Conservation (phyloP, 2,329 filamentous ascomycete genomes). For the Tolypocladium tropicale region DNA sequence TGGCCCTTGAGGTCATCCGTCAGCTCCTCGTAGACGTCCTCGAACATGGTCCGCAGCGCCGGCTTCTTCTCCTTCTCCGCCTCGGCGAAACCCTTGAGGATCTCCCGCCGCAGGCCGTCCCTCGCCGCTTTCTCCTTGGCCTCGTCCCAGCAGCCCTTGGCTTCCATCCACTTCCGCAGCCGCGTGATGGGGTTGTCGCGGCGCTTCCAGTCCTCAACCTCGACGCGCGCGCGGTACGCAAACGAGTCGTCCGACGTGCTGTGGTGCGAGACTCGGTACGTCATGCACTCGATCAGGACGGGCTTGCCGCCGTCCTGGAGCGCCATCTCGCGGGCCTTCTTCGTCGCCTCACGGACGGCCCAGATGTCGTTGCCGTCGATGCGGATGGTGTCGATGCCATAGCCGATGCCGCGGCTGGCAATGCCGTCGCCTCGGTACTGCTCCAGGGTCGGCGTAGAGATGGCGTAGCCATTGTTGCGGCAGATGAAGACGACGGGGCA, state of each 20-base stretch:
- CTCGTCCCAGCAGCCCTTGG: conserved; percentile 74
- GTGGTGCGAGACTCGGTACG: conserved; percentile 95
- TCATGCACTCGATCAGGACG: conserved; percentile 90
- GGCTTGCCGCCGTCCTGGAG: conserved; percentile 72
- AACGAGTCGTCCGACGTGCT: conserved; percentile 96
- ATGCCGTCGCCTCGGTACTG: conserved; percentile 91
- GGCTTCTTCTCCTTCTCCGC: conserved; percentile 78
- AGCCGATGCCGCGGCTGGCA: conserved; percentile 74
- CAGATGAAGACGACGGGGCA: conserved; percentile 86
- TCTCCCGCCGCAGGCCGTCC: conserved; percentile 56
- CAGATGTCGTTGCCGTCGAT: conserved; percentile 94
- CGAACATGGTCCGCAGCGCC: conserved; percentile 62
- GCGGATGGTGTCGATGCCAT: conserved; percentile 87
- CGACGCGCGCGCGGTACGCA: conserved; percentile 83
- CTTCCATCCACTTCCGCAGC: conserved; percentile 84
- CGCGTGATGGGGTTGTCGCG: conserved; percentile 82
- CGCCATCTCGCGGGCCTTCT: conserved; percentile 66
- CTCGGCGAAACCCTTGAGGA: conserved; percentile 74
- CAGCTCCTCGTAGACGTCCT: conserved; percentile 80
- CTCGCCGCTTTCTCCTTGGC: conserved; percentile 65
- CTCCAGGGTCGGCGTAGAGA: conserved; percentile 79
- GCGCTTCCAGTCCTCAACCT: conserved; percentile 93
- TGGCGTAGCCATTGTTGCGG: conserved; percentile 87
- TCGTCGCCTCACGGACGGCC: conserved; percentile 73
- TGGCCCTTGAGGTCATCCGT: conserved; percentile 71